phyloP scores from a whole-genome alignment of 2,329 filamentous ascomycete species.

The Fusarium albidum region DNA sequence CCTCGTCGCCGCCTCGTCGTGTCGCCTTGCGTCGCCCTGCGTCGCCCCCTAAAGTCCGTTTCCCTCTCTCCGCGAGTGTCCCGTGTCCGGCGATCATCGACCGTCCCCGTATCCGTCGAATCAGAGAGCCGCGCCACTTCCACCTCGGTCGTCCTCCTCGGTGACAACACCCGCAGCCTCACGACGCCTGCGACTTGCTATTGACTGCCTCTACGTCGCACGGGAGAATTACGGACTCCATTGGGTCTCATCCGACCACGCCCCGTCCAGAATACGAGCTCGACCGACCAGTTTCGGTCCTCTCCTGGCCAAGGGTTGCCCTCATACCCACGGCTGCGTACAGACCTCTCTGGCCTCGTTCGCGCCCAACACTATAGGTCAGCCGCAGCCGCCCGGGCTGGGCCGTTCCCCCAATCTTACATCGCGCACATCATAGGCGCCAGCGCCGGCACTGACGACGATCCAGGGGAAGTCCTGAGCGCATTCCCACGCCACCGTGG shows the following conservation, averaged over 20 bases:
- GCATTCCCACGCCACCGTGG: conserved; percentile 34
- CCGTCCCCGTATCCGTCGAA: conserved; percentile 24
- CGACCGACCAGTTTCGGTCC: conserved; percentile 38
- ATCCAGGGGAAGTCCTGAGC: conserved; percentile 26
- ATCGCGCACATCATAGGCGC: conserved; percentile 26
- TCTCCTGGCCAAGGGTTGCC: conserved; percentile 31
- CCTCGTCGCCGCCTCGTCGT: conserved; percentile 15
- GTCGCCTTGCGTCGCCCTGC: conserved; percentile 21
- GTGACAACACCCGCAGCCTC: conserved; percentile 36
- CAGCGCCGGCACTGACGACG: conserved; percentile 18
- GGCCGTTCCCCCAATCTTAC: conserved; percentile 19
- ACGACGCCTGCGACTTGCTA: conserved; percentile 25
- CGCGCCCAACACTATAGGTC: conserved; percentile 34
- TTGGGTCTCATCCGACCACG: conserved; percentile 36
- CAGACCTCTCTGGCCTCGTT: conserved; percentile 31
- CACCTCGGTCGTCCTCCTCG: conserved; percentile 19
- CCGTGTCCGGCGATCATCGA: conserved; percentile 27
- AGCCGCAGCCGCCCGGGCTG: conserved; percentile 28
- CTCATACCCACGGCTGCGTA: conserved; percentile 38
- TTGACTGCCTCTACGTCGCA: conserved; percentile 37
- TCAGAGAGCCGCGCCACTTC: conserved; percentile 26
- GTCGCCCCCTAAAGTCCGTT: conserved; percentile 14
- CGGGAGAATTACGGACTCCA: conserved; percentile 31
- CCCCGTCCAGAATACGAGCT: conserved; percentile 44
- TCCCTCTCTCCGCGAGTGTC: conserved; percentile 12